Evolutionary conservation across 1,284 basidiomycete species (phyloP).

Genomic region (Puccinia horiana): DNA sequence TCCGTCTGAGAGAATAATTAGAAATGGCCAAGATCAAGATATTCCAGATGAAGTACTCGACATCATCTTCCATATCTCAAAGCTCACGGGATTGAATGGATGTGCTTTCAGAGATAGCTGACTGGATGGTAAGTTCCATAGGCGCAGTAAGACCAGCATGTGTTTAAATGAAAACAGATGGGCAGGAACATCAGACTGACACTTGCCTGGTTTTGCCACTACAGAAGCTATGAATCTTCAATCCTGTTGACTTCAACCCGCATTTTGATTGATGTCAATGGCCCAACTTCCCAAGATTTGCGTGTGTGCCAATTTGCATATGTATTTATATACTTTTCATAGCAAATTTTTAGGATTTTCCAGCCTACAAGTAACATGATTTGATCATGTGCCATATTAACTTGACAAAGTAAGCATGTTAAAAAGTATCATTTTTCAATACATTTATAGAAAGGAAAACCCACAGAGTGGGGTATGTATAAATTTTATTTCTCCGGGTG

Average conservation of each 20-base stretch:
- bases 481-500: too few species aligned
- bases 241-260: neutral
- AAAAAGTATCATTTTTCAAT: too few species aligned
- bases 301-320: too few species aligned
- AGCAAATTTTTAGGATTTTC: too few species aligned
- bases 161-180: neutral
- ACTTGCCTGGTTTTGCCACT: neutral
- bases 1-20: too few species aligned
- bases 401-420: too few species aligned
- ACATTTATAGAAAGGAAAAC: too few species aligned
- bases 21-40: neutral
- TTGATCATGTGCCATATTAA: too few species aligned
- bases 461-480: neutral
- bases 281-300: too few species aligned
- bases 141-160: neutral
- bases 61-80: neutral
- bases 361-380: too few species aligned
- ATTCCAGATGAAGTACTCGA: neutral
- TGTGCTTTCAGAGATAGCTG: too few species aligned
- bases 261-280: neutral
- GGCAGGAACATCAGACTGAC: neutral
- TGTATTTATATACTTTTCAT: neutral
- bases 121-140: slow-evolving; percentile 7
- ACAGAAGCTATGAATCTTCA: neutral
- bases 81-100: too few species aligned